These are phyloP conservation scores for Claviceps monticola DNA, from an alignment of 2,329 filamentous ascomycete species.

Conservation along the genomic window DNA sequence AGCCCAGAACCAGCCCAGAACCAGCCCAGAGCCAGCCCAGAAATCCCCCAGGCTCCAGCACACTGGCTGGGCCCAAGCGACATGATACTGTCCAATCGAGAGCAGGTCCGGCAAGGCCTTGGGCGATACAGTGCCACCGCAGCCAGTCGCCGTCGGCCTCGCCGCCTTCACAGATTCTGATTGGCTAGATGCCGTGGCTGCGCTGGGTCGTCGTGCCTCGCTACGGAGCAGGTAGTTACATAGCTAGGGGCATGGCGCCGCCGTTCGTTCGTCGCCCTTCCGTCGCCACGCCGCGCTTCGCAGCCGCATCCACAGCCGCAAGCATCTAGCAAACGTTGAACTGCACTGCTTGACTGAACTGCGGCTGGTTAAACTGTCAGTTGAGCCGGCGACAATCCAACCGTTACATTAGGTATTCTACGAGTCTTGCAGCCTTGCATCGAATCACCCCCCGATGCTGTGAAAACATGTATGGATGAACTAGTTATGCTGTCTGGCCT, in stretches of 20 bases:
- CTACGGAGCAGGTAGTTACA: slow-evolving; percentile 4
- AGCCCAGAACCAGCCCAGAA: too few relatives aligned
- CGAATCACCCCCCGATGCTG: background rate
- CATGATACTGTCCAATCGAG: too few relatives aligned
- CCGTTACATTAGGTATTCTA: background rate
- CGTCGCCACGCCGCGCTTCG: background rate
- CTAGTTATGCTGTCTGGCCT: background rate
- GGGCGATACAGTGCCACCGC: background rate
- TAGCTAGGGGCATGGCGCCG: slow-evolving; percentile 2
- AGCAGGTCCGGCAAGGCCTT: too few relatives aligned
- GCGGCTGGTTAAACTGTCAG: too few relatives aligned
- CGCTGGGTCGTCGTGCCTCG: slow-evolving; percentile 5
- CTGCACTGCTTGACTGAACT: background rate
- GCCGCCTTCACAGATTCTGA: slow-evolving; percentile 18
- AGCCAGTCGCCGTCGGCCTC: slow-evolving; percentile 7
- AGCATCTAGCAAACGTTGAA: background rate
- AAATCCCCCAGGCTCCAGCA: too few relatives aligned
- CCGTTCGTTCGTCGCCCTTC: background rate
- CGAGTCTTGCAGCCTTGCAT: background rate
- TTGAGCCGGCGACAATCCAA: background rate
- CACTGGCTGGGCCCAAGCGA: too few relatives aligned
- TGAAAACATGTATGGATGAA: background rate
- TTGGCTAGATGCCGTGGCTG: slow-evolving; percentile 22
- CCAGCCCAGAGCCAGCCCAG: too few relatives aligned
- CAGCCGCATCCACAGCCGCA: background rate